Evolutionary conservation across 331 rosid species (phyloP), one percentile per base, ranked within the genome.

Genomic region (Acacia concinna): DNA sequence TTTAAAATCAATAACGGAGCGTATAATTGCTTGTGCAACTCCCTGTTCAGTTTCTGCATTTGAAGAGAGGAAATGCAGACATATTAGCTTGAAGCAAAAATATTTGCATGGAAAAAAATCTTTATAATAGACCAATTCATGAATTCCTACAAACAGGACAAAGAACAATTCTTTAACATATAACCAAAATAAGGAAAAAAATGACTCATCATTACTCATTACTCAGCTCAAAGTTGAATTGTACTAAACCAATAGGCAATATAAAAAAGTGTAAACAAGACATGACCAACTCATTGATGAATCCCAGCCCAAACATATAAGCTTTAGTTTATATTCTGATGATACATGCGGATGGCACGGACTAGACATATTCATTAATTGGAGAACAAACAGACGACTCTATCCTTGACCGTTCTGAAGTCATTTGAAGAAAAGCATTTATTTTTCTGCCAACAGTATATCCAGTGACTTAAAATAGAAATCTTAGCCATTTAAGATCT

Each of bases 11-110:
- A 91, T 27, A 79, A 89, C 90, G 20, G 96, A 91, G 56, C 89
- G 70, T 66, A 91, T 91, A 69, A 91, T 91, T 77, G 93, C 93
- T 78, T 89, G 90, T 56, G 96, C 96, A 66, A 91, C 93, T 74
- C 96, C 96, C 81, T 91, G 91, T 79, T 91, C 96, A 76, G 93
- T 91, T 87, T 91, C 96, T 91, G 89, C 83, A 71, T 63, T 66
- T 21, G 27, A 37, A 74, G 70, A 41, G 51, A 56, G 37, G 56
- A 31, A 38, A 38, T 37, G 64, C 28, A 46, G 31, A 40, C 62
- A 72, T 77, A n/a, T 62, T 31, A 54, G 62, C 37, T 6, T 12
- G 57, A 41, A 43, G 38, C 5, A 25, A 43, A 43, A 14, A 41
- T 6, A 54, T 25, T 54, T 11, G 27, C 38, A 54, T 13, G 73